Conservation (phyloP, 2,329 filamentous ascomycete species). For the Rutstroemia sp. region DNA sequence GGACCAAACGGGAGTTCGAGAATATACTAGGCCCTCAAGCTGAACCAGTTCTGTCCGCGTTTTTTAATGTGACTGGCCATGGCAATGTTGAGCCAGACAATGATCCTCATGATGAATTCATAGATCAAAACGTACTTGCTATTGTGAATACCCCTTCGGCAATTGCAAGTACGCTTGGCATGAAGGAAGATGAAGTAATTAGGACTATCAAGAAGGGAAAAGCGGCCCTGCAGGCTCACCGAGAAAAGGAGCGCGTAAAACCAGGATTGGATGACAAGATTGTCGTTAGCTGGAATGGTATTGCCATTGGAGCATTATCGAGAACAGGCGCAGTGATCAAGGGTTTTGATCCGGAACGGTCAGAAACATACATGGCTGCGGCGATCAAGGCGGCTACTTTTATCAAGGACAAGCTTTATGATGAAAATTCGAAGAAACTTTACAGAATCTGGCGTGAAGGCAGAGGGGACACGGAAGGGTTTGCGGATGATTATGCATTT, state of each 20-base stretch:
- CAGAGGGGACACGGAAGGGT: constrained; percentile 59
- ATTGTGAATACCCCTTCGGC: constrained; percentile 60
- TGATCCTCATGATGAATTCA: constrained; percentile 88
- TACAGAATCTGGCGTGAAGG: constrained; percentile 68
- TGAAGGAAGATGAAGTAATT: constrained; percentile 61
- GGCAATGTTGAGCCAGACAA: constrained; percentile 79
- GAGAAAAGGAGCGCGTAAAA: constrained; percentile 65
- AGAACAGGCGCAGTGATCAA: constrained; percentile 64
- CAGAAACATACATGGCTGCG: constrained; percentile 52
- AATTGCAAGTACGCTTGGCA: constrained; percentile 67
- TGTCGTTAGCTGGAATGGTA: constrained; percentile 79
- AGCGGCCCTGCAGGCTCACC: constrained; percentile 60
- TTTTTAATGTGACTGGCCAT: constrained; percentile 77
- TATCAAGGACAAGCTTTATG: constrained; percentile 67
- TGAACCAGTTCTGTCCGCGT: constrained; percentile 67
- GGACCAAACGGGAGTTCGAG: constrained; percentile 83
- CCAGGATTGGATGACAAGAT: constrained; percentile 85
- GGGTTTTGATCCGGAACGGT: constrained; percentile 48
- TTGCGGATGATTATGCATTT: constrained; percentile 94
- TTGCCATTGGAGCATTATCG: constrained; percentile 78
- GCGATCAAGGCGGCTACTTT: constrained; percentile 66
- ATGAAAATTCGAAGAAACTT: constrained; percentile 52
- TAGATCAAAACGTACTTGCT: constrained; percentile 84
- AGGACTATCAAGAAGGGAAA: constrained; percentile 61
- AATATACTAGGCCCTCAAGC: constrained; percentile 61